These are phyloP conservation scores for Ogataea ganodermae DNA, from an alignment of 805 yeast species.

Conservation along the genomic window DNA sequence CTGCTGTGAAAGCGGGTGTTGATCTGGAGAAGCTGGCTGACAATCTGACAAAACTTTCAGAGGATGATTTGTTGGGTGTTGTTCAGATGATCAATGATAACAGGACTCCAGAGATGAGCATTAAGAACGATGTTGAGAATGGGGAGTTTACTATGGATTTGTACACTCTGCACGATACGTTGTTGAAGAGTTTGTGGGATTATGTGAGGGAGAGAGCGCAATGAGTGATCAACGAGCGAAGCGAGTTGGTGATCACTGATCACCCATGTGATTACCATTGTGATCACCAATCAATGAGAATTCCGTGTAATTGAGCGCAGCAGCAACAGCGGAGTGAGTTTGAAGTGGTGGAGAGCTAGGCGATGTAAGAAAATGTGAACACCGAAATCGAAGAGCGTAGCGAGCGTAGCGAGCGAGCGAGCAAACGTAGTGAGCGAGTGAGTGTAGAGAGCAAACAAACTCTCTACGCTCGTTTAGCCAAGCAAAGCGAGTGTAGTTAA, in stretches of 20 bases:
- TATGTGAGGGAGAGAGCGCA: conserved; percentile 71
- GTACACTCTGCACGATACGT: conserved; percentile 86
- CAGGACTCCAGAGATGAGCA: conserved; percentile 91
- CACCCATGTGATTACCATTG: neutral
- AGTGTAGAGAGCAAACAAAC: too few species aligned
- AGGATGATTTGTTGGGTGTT: conserved; percentile 90
- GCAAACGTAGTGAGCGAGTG: too few species aligned
- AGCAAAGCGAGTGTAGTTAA: too few species aligned
- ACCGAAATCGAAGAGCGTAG: too few species aligned
- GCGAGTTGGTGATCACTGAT: neutral
- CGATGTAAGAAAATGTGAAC: too few species aligned
- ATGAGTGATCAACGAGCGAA: neutral
- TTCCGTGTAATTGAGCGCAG: neutral
- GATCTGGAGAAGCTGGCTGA: conserved; percentile 91
- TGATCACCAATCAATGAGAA: neutral
- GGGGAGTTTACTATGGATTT: conserved; percentile 98
- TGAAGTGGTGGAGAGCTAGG: too few species aligned
- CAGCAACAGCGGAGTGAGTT: too few species aligned
- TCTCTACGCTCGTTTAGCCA: too few species aligned
- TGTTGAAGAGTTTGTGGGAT: conserved; percentile 92
- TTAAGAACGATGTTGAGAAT: conserved; percentile 91
- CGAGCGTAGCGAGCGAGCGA: too few species aligned
- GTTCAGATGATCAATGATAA: conserved; percentile 98
- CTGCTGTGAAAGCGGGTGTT: conserved; percentile 70
- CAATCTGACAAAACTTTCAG: conserved; percentile 82